Conservation (phyloP, 257 asterid species). For the Plantago major region DNA sequence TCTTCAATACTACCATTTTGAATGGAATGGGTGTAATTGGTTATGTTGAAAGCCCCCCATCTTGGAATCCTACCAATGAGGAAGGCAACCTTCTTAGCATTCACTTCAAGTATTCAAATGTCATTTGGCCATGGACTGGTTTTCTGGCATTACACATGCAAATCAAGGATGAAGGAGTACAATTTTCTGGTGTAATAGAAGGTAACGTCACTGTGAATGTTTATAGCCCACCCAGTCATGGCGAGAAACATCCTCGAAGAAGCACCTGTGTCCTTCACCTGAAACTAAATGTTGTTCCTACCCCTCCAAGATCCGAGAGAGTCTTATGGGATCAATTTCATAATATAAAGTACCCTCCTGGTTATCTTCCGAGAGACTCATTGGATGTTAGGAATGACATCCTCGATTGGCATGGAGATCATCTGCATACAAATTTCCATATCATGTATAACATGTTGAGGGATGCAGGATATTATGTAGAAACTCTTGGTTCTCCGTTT, state of each 20-base stretch:
- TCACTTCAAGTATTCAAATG: slow-evolving; percentile 80
- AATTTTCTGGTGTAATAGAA: slow-evolving; percentile 84
- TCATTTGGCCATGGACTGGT: slow-evolving; percentile 99
- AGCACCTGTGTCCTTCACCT: slow-evolving; percentile 68
- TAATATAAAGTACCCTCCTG: slow-evolving; percentile 95
- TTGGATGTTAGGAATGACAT: slow-evolving; percentile 94
- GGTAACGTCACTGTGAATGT: slow-evolving; percentile 79
- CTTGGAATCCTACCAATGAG: slow-evolving; percentile 80
- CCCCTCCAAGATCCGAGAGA: slow-evolving; percentile 83
- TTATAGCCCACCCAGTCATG: slow-evolving; percentile 74
- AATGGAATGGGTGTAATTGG: slow-evolving; percentile 96
- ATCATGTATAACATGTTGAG: slow-evolving; percentile 91
- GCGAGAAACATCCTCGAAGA: slow-evolving; percentile 55
- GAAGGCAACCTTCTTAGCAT: slow-evolving; percentile 88
- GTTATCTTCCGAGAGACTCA: slow-evolving; percentile 97
- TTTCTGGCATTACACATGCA: slow-evolving; percentile 92
- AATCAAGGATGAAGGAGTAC: slow-evolving; percentile 89
- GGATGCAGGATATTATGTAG: slow-evolving; percentile 92
- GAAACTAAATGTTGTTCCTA: slow-evolving; percentile 76
- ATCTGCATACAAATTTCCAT: slow-evolving; percentile 93
- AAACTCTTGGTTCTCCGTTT: slow-evolving; percentile 95
- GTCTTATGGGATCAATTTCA: slow-evolving; percentile 98
- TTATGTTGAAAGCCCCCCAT: slow-evolving; percentile 75
- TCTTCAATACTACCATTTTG: slow-evolving; percentile 85
- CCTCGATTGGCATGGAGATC: slow-evolving; percentile 99